Base-by-base conservation (phyloP, 495 filamentous ascomycete genomes). In the Penicillium daleae region DNA sequence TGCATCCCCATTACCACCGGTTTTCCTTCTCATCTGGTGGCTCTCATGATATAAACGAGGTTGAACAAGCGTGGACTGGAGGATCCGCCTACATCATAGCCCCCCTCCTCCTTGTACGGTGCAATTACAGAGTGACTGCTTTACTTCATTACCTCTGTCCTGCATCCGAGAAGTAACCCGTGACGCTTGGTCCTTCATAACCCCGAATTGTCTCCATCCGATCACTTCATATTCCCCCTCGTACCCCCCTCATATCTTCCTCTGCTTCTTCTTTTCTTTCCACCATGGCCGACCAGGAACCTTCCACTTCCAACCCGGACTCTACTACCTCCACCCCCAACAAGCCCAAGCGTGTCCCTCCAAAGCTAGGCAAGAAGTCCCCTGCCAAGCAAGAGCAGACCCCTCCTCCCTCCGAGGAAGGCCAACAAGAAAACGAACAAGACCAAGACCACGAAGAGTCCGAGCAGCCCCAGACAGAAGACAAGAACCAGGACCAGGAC, bases 241-340 rank as follows among this genome's bases (percentile, higher is more conserved):
- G 19, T n/a, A 29, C n/a, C 49, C 49, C 8, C 57, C 42, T 53
- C 58, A 52, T 39, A 52, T 37, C 40, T 27, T 42, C 60, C 31
- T 44, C 48, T 31, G 64, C 60, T 65, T 37, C 59, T 40, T 68
- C 66, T 61, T 74, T 65, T 69, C 68, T 63, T 71, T 69, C 54
- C 73, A 78, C 49, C 42, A 78, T 78, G 77, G 72, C 76, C 68
- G 73, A 78, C 66, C 74, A 76, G 49, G 71, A 75, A 62, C 66
- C 61, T 50, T 55, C 56, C 40, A 68, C 57, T 57, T 69, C 66
- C 62, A 75, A 62, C 57, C 67, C 69, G 51, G 64, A 70, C 29
- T 63, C 69, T 10, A 49, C 44, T 21, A 44, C 44, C 42, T 51
- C 61, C 12, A 73, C 66, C 66, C 64, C 68, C 54, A 71, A 61